Conservation (phyloP, 768 basidiomycete species). For the Serendipita sp. region DNA sequence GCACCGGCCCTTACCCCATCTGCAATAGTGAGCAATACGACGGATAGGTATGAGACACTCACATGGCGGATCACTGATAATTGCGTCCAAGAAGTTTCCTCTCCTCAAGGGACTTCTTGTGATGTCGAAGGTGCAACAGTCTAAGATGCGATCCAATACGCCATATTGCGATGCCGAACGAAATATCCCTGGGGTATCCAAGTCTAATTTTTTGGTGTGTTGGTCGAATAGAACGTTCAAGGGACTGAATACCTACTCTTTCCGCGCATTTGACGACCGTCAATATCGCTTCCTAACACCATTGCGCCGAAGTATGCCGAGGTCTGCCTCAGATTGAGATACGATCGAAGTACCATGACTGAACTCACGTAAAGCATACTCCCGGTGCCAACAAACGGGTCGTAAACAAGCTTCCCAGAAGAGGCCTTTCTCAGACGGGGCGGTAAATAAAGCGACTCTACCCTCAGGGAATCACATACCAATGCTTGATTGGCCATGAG, state of each 20-base stretch:
- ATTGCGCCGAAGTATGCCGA: constrained; percentile 76
- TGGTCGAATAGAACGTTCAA: background rate
- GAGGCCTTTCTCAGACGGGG: constrained; percentile 37
- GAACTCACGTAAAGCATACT: constrained; percentile 69
- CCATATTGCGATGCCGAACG: constrained; percentile 79
- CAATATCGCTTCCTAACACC: constrained; percentile 87
- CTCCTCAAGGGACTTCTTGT: constrained; percentile 79
- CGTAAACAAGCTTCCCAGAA: constrained; percentile 84
- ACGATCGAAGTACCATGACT: constrained; percentile 8
- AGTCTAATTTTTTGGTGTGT: constrained; percentile 7
- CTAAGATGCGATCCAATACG: constrained; percentile 52
- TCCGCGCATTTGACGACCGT: constrained; percentile 93
- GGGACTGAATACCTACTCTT: constrained; percentile 39
- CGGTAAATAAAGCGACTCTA: background rate
- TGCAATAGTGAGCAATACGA: constrained; percentile 18
- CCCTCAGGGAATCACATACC: constrained; percentile 25
- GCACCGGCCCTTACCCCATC: constrained; percentile 89
- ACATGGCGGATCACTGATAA: constrained; percentile 92
- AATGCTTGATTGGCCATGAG: constrained; percentile 94
- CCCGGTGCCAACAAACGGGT: constrained; percentile 90
- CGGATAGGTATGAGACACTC: constrained; percentile 18
- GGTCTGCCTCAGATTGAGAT: constrained; percentile 33
- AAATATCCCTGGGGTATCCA: constrained; percentile 47
- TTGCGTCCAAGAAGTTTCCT: constrained; percentile 84
- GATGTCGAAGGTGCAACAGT: constrained; percentile 85